Evolutionary conservation across 2,329 filamentous ascomycete genomes (phyloP).

Genomic region (Sarocladiaceae sp.): DNA sequence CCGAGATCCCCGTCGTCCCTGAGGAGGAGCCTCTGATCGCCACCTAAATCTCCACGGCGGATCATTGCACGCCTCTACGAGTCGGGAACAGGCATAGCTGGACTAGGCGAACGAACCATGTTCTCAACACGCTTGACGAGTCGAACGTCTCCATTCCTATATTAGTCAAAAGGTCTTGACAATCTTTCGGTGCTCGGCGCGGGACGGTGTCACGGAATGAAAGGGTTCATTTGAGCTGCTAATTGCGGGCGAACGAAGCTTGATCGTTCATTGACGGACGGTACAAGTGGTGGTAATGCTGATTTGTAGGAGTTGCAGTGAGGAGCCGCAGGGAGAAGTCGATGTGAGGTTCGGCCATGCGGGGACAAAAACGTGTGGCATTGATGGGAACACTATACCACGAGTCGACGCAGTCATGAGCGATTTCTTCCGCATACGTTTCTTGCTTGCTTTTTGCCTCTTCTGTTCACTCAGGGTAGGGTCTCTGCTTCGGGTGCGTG

Average conservation of each 20-base stretch:
- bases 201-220: constrained; percentile 1
- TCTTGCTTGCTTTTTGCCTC: constrained; percentile 5
- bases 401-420: constrained; percentile 12
- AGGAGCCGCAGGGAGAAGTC: too few relatives aligned
- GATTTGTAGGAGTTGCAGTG: not conserved
- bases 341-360: not conserved
- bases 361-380: not conserved
- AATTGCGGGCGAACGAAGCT: not conserved
- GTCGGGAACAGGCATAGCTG: constrained; percentile 2
- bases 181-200: constrained; percentile 6
- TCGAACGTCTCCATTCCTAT: constrained; percentile 4
- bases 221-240: constrained; percentile 1
- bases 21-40: constrained; percentile 19
- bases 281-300: not conserved
- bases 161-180: not conserved
- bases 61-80: constrained; percentile 8
- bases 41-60: constrained; percentile 13
- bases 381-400: constrained; percentile 1
- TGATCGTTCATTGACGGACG: not conserved
- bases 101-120: constrained; percentile 1
- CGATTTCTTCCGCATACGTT: constrained; percentile 10
- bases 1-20: constrained; percentile 16
- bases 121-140: constrained; percentile 12
- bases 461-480: constrained; percentile 5
- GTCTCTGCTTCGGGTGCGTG: not conserved